phyloP scores from a whole-genome alignment of 2,329 filamentous ascomycete genomes.

The Pseudogymnoascus sp. region DNA sequence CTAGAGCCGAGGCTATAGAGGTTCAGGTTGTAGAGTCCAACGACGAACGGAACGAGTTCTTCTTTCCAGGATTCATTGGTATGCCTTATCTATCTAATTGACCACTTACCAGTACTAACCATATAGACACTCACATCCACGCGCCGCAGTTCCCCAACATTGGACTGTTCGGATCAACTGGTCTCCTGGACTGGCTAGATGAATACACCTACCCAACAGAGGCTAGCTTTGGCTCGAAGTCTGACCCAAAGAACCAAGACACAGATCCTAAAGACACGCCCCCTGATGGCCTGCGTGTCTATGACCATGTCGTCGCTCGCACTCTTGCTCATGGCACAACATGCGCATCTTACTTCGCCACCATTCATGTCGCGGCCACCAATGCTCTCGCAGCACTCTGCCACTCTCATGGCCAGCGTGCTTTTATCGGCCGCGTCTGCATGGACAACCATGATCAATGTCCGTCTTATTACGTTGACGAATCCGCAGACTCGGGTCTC shows the following conservation, averaged over 20 bases:
- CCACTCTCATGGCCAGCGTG: constrained; percentile 70
- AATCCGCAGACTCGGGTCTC: constrained; percentile 51
- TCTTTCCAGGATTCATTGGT: constrained; percentile 80
- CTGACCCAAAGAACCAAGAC: not conserved
- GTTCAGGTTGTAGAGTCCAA: not conserved
- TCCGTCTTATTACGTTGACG: constrained; percentile 74
- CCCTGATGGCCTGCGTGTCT: constrained; percentile 56
- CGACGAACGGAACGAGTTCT: constrained; percentile 46
- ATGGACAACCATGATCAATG: constrained; percentile 70
- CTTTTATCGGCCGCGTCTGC: constrained; percentile 84
- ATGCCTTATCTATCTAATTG: constrained; percentile 21
- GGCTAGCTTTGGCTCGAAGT: constrained; percentile 40
- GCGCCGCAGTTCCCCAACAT: constrained; percentile 49
- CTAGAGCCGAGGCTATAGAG: not conserved
- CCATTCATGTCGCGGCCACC: constrained; percentile 77
- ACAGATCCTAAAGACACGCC: constrained; percentile 30
- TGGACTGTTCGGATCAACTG: constrained; percentile 19
- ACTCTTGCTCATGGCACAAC: constrained; percentile 89
- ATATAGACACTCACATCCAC: constrained; percentile 56
- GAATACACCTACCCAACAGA: constrained; percentile 58
- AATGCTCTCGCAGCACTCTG: constrained; percentile 88
- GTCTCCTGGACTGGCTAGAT: constrained; percentile 52
- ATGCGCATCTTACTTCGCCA: constrained; percentile 90
- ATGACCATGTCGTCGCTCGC: constrained; percentile 67
- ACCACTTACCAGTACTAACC: not conserved